These are phyloP conservation scores for Trametes versicolor DNA, from an alignment of 1,284 basidiomycete genomes.

Conservation along the genomic window DNA sequence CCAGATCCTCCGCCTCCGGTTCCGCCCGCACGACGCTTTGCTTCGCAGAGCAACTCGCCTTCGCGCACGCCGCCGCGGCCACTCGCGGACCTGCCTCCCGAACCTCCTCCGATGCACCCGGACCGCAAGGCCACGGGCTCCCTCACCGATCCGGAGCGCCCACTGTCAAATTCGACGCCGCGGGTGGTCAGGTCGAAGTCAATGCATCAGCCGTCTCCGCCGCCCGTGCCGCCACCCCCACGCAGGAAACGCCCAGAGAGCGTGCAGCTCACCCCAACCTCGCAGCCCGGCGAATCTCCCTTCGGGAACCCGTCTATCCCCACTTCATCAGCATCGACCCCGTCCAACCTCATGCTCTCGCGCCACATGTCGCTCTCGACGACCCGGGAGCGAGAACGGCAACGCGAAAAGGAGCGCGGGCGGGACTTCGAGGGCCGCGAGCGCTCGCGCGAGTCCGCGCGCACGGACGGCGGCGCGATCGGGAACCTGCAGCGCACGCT, in stretches of 20 bases:
- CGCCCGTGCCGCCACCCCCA: constrained; percentile 53
- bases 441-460: constrained; percentile 23
- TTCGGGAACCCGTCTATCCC: constrained; percentile 26
- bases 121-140: constrained; percentile 51
- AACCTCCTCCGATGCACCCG: constrained; percentile 66
- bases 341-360: constrained; percentile 41
- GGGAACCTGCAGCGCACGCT: constrained; percentile 58
- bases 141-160: constrained; percentile 31
- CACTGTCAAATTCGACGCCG: constrained; percentile 35
- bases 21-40: constrained; percentile 34
- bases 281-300: constrained; percentile 29
- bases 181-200: constrained; percentile 65
- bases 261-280: constrained; percentile 56
- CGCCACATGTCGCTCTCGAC: constrained; percentile 50
- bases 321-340: constrained; percentile 11
- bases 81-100: constrained; percentile 40
- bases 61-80: constrained; percentile 37
- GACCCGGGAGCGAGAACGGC: constrained; percentile 34
- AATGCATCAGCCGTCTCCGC: constrained; percentile 58
- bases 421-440: constrained; percentile 21
- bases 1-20: constrained; percentile 10
- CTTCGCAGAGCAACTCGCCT: constrained; percentile 32
- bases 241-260: constrained; percentile 70
- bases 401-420: constrained; percentile 27
- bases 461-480: constrained; percentile 43